Percentiles rank a stretch among this genome's conserved stretches.
Conservation (phyloP, 2,329 filamentous ascomycete genomes). For the Pyrenophora graminea region DNA sequence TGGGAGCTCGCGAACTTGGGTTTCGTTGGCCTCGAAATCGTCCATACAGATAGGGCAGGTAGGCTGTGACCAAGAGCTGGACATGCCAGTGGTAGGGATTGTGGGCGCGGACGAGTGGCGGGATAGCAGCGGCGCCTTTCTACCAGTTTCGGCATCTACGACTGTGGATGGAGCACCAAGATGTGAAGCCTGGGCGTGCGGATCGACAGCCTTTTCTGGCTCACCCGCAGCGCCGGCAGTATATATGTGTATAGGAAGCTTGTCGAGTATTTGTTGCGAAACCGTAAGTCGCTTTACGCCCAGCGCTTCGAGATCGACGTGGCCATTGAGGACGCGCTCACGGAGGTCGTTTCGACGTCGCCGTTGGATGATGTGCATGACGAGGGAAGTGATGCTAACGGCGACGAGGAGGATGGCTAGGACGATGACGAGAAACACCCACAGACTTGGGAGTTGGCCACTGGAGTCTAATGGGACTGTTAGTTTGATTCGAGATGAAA, state of each 20-base stretch:
- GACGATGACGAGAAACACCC: constrained; percentile 75
- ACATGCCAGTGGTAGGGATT: constrained; percentile 8
- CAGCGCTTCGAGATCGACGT: constrained; percentile 83
- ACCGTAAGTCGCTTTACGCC: constrained; percentile 84
- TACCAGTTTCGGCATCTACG: constrained; percentile 22
- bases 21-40: constrained; percentile 70
- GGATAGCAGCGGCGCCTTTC: constrained; percentile 15
- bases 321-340: constrained; percentile 72
- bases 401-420: constrained; percentile 72
- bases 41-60: constrained; percentile 90
- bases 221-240: constrained; percentile 32
- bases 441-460: constrained; percentile 70
- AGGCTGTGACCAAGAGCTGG: constrained; percentile 66
- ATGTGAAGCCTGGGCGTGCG: constrained; percentile 14
- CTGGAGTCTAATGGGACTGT: constrained; percentile 48
- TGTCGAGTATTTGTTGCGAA: constrained; percentile 69
- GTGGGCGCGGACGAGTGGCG: constrained; percentile 29
- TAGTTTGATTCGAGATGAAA: constrained; percentile 6
- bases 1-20: constrained; percentile 80
- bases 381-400: constrained; percentile 67
- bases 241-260: constrained; percentile 80
- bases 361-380: constrained; percentile 79
- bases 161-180: constrained; percentile 9
- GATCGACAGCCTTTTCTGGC: constrained; percentile 23
- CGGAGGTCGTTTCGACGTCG: constrained; percentile 69